A percentile compares a stretch with the other conserved stretches of the same genome.
phyloP scores from a whole-genome alignment of 495 filamentous ascomycete species.

The Cryomyces minteri region DNA sequence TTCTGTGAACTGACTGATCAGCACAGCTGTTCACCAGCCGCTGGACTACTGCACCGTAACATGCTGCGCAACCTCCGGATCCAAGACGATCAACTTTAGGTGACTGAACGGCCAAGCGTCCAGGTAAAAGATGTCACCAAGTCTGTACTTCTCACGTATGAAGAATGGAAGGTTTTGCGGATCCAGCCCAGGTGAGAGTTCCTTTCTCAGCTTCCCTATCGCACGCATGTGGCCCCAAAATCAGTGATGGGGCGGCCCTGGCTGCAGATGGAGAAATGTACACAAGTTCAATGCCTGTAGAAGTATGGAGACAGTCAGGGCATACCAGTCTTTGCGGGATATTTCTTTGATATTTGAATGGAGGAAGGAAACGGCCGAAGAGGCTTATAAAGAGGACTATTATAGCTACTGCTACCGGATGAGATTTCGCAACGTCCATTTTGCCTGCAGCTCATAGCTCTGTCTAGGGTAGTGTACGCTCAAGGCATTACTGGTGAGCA shows the following conservation, averaged over 20 bases:
- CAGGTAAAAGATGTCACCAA: constrained; percentile 20
- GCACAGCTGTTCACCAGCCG: too few species aligned
- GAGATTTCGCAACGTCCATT: neutral
- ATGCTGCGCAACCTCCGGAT: constrained; percentile 20
- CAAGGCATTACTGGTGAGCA: too few species aligned
- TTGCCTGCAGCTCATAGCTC: neutral
- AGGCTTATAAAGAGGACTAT: neutral
- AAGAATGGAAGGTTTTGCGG: constrained; percentile 13
- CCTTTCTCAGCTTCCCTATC: constrained; percentile 11
- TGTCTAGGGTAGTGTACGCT: too few species aligned
- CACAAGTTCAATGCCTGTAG: neutral
- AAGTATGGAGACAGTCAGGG: neutral
- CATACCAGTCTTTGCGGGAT: neutral
- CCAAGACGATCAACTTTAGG: constrained; percentile 19
- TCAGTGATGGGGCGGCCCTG: constrained; percentile 22
- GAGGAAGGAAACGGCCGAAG: neutral
- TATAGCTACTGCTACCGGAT: neutral
- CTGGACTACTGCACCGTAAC: constrained; percentile 8
- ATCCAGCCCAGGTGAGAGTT: constrained; percentile 9
- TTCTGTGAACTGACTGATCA: constrained; percentile 5
- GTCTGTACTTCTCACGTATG: constrained; percentile 3
- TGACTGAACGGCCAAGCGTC: constrained; percentile 26
- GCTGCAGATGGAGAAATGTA: neutral
- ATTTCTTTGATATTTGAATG: neutral
- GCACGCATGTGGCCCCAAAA: constrained; percentile 20